Evolutionary conservation across 495 filamentous ascomycete species (phyloP), one percentile per base, ranked within the genome.

Genomic region (Talaromyces adpressus): DNA sequence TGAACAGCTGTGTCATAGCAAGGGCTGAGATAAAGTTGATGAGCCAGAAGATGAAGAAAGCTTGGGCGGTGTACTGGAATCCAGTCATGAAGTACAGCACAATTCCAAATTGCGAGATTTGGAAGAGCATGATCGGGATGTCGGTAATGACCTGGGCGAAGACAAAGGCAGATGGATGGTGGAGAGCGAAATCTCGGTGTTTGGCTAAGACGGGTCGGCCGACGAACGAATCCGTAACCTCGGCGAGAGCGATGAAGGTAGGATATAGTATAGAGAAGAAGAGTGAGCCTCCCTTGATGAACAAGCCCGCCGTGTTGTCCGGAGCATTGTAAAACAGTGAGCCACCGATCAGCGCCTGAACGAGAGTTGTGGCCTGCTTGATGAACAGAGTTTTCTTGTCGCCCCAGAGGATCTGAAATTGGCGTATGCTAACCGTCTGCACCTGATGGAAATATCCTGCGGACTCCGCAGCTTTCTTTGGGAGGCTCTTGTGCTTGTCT

Each of bases 181-280:
- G 89, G 70, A 89, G 84, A 25, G 85, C 83, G 67, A 87, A 90
- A 9, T 79, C 81, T 9, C 78, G 73, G 64, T 90, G 87, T 68
- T 89, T 89, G 64, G 87, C 83, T 34, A 91, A 83, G 59, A 89
- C 86, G 1, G 86, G 83, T 53, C 86, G 81, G 75, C 88, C 84
- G 0, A 76, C 76, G 65, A 86, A 87, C 14, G 87, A 72, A 16
- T 70, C 82, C 63, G 85, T 75, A 66, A 90, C 87, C 72, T 96
- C 92, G 9, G 95, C 80, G 64, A 87, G 86, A 75, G 86, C 89
- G 64, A 87, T 82, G 69, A 97, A 96, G 29, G 93, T 91, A 71
- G 96, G 96, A 73, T 95, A 72, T 56, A 98, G 80, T 65, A 95
- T 87, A 63, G 92, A 91, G 69, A 98, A 96, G 85, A 98, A 98